A percentile compares a stretch with the other conserved stretches of the same genome.
phyloP scores from a whole-genome alignment of 2,329 filamentous ascomycete species.

The Neonectria faginata region DNA sequence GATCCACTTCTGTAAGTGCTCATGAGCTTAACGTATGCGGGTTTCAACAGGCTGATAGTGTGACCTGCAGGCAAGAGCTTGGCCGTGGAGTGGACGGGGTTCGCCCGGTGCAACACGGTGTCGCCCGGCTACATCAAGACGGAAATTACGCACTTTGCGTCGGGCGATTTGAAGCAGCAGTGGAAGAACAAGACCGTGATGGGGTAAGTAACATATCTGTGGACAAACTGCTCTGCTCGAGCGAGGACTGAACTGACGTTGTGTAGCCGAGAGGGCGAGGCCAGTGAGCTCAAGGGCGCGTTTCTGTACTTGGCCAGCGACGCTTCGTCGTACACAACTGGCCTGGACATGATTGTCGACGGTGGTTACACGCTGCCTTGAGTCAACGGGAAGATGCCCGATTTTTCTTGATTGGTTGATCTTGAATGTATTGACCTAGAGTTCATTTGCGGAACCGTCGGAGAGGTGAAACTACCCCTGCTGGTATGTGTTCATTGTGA shows the following conservation, averaged over 20 bases:
- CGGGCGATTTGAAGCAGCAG: conserved; percentile 74
- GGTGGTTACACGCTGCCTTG: conserved; percentile 75
- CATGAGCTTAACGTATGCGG: not conserved
- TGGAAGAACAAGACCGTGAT: conserved; percentile 86
- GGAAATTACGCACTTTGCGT: conserved; percentile 75
- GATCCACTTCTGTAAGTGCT: conserved; percentile 65
- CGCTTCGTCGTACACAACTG: conserved; percentile 85
- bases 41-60: conserved; percentile 11
- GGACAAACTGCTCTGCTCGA: not conserved
- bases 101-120: conserved; percentile 78
- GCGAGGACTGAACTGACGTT: conserved; percentile 27
- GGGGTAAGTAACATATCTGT: conserved; percentile 60
- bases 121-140: conserved; percentile 83
- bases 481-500: not conserved
- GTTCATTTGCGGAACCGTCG: not conserved
- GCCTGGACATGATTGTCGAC: conserved; percentile 78
- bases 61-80: conserved; percentile 70
- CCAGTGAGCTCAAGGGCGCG: conserved; percentile 83
- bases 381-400: conserved; percentile 1
- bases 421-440: not conserved
- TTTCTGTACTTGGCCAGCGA: conserved; percentile 86
- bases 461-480: not conserved
- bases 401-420: not conserved
- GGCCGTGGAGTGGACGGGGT: conserved; percentile 81
- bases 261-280: conserved; percentile 73